These are phyloP conservation scores for Pichia paraexigua DNA, from an alignment of 805 yeast species.

Conservation along the genomic window DNA sequence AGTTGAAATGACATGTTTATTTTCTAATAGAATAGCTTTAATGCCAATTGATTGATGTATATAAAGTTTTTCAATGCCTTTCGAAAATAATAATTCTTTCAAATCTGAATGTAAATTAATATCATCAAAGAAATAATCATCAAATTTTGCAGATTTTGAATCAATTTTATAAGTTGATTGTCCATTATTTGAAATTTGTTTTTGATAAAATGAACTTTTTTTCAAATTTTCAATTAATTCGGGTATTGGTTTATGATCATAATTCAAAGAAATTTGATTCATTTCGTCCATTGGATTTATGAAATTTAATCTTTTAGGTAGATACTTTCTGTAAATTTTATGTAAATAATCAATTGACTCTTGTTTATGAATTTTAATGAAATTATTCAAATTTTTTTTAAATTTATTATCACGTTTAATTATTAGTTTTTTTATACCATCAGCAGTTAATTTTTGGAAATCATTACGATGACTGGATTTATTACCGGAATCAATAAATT, in stretches of 20 bases:
- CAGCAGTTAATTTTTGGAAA: slow-evolving; percentile 38
- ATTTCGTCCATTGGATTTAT: slow-evolving; percentile 57
- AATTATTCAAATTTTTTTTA: slow-evolving; percentile 29
- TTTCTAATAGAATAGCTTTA: slow-evolving; percentile 39
- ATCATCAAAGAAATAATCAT: slow-evolving; percentile 3
- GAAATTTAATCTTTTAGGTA: slow-evolving; percentile 45
- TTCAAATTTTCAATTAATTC: slow-evolving; percentile 44
- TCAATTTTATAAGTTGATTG: slow-evolving; percentile 38
- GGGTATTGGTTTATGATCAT: slow-evolving; percentile 25
- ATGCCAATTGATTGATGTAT: slow-evolving; percentile 80
- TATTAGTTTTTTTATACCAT: slow-evolving; percentile 54
- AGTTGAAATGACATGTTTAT: slow-evolving; percentile 73
- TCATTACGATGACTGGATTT: slow-evolving; percentile 33
- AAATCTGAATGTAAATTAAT: slow-evolving; percentile 48
- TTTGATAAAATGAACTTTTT: slow-evolving; percentile 42
- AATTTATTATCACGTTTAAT: slow-evolving; percentile 50
- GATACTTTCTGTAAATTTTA: slow-evolving; percentile 24
- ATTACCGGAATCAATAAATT: slow-evolving; percentile 60
- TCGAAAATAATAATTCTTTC: slow-evolving; percentile 27
- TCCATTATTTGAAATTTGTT: slow-evolving; percentile 47
- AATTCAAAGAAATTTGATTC: slow-evolving; percentile 28
- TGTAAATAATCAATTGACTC: slow-evolving; percentile 36
- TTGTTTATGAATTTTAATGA: slow-evolving; percentile 19
- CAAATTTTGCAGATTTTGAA: slow-evolving; percentile 38
- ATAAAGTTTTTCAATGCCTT: slow-evolving; percentile 50